Evolutionary conservation across 495 filamentous ascomycete species (phyloP).

Genomic region (Daldinia caldariorum): DNA sequence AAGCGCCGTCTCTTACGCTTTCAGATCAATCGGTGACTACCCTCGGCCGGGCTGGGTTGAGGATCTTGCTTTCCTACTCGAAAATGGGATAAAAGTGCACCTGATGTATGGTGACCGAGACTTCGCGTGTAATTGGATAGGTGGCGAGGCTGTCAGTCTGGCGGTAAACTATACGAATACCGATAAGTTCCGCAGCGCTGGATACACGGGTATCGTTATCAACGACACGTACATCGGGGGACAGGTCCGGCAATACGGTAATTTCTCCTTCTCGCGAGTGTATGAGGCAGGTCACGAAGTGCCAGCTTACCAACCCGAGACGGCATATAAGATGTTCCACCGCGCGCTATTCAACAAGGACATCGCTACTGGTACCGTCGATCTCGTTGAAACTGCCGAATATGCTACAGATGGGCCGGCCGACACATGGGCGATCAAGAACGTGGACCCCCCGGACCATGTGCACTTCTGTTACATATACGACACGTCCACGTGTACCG

Average conservation of each 20-base stretch:
- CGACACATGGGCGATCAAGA: constrained; percentile 63
- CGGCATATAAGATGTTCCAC: constrained; percentile 68
- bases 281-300: constrained; percentile 78
- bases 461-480: constrained; percentile 68
- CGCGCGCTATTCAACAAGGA: constrained; percentile 66
- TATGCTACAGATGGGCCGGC: constrained; percentile 62
- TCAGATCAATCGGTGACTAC: constrained; percentile 64
- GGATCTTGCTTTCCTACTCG: constrained; percentile 62
- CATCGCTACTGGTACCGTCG: constrained; percentile 69
- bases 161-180: constrained; percentile 60
- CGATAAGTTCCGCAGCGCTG: constrained; percentile 61
- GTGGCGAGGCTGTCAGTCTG: constrained; percentile 68
- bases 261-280: constrained; percentile 74
- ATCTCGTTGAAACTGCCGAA: constrained; percentile 55
- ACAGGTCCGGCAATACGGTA: constrained; percentile 71
- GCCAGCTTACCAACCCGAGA: constrained; percentile 75
- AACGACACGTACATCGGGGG: constrained; percentile 65
- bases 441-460: constrained; percentile 54
- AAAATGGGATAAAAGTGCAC: constrained; percentile 68
- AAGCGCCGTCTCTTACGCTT: constrained; percentile 62
- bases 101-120: constrained; percentile 71
- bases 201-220: constrained; percentile 63
- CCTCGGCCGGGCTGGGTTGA: constrained; percentile 57
- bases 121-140: constrained; percentile 73
- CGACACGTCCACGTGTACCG: constrained; percentile 62